Conservation (phyloP, 306 rosid genomes). For the Senna tora region DNA sequence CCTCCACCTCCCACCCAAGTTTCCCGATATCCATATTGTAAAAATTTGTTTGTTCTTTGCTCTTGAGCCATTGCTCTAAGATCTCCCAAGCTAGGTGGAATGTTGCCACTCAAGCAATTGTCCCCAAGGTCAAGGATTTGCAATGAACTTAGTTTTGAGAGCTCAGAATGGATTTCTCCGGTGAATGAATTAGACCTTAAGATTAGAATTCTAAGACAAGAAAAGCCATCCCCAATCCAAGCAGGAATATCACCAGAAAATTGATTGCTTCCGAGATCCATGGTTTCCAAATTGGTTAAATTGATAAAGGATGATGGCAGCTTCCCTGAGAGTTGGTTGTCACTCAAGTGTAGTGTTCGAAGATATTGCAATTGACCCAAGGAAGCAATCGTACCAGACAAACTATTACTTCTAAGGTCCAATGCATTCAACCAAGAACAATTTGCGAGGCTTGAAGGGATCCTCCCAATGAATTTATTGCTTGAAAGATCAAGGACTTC, state of each 20-base stretch:
- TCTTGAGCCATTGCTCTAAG: constrained; percentile 37
- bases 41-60: neutral
- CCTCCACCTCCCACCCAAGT: neutral
- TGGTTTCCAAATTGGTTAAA: constrained; percentile 45
- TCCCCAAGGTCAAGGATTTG: constrained; percentile 52
- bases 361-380: constrained; percentile 41
- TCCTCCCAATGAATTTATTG: constrained; percentile 45
- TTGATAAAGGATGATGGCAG: constrained; percentile 46
- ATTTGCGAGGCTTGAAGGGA: constrained; percentile 45
- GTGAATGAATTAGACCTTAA: constrained; percentile 54
- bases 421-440: constrained; percentile 35
- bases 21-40: constrained; percentile 32
- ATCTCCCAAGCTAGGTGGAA: constrained; percentile 44
- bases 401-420: constrained; percentile 44
- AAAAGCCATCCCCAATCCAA: constrained; percentile 45
- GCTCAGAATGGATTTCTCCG: constrained; percentile 28
- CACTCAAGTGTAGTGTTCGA: constrained; percentile 42
- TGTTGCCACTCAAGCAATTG: constrained; percentile 42
- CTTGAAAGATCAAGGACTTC: constrained; percentile 46
- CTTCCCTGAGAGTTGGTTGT: constrained; percentile 41
- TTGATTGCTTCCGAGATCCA: constrained; percentile 46
- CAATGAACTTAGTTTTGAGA: constrained; percentile 46
- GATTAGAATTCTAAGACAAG: constrained; percentile 37
- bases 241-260: constrained; percentile 41
- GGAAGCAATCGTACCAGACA: constrained; percentile 45